These are phyloP conservation scores for Manihot esculenta DNA, from an alignment of 441 rosid species.

Conservation along the genomic window DNA sequence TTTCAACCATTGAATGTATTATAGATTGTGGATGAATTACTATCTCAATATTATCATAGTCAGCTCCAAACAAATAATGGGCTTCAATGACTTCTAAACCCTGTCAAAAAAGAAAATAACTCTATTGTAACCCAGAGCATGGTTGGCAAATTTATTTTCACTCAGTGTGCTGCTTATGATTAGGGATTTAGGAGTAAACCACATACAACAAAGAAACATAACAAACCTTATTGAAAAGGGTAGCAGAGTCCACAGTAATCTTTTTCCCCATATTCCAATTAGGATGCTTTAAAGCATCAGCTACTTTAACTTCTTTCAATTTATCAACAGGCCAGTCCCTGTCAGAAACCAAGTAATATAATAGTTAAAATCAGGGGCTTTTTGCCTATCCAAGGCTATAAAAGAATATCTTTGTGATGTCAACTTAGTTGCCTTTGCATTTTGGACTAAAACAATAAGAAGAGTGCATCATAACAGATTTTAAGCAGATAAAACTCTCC, in stretches of 20 bases:
- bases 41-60: slow-evolving; percentile 83
- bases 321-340: slow-evolving; percentile 92
- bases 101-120: slow-evolving; percentile 36
- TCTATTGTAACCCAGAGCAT: slow-evolving; percentile 1
- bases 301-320: slow-evolving; percentile 86
- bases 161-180: slow-evolving; percentile 4
- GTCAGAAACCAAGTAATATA: slow-evolving; percentile 22
- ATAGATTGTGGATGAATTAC: slow-evolving; percentile 92
- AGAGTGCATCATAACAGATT: not conserved
- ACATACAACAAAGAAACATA: slow-evolving; percentile 12
- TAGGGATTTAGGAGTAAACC: not conserved
- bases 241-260: slow-evolving; percentile 94
- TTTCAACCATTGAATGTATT: slow-evolving; percentile 91
- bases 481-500: not conserved
- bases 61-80: slow-evolving; percentile 89
- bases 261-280: slow-evolving; percentile 97
- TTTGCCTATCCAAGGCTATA: too few relatives aligned
- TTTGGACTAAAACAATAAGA: not conserved
- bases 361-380: slow-evolving; percentile 23
- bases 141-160: not conserved
- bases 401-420: not conserved
- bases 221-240: slow-evolving; percentile 88
- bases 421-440: slow-evolving; percentile 1
- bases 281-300: slow-evolving; percentile 96
- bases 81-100: slow-evolving; percentile 97